phyloP scores from a whole-genome alignment of 2,329 filamentous ascomycete species.

The Neurospora sp. region DNA sequence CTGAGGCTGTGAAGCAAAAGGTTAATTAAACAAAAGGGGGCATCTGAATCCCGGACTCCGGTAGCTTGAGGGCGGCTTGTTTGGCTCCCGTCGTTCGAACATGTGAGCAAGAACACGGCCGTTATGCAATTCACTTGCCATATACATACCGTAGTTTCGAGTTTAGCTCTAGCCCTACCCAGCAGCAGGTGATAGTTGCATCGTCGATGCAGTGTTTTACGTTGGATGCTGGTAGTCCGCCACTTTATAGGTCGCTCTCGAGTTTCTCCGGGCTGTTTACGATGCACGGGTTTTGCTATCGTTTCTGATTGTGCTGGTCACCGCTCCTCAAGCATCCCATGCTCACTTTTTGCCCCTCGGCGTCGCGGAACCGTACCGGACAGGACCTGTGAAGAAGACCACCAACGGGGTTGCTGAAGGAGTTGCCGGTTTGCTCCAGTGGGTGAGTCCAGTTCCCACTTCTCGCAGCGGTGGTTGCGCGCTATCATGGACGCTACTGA shows the following conservation, averaged over 20 bases:
- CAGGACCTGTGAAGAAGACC: neutral
- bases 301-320: neutral
- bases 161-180: neutral
- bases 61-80: neutral
- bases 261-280: neutral
- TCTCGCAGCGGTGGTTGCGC: neutral
- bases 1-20: neutral
- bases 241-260: neutral
- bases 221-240: neutral
- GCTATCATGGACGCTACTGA: neutral
- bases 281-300: neutral
- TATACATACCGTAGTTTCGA: neutral
- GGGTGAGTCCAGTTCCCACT: neutral
- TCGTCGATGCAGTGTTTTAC: neutral
- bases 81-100: neutral
- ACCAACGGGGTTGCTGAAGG: neutral
- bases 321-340: neutral
- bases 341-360: neutral
- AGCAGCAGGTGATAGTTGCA: neutral
- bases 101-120: neutral
- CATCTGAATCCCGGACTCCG: neutral
- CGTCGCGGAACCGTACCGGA: neutral
- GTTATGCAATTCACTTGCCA: neutral
- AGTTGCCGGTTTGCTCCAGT: neutral
- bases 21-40: neutral